phyloP scores from a whole-genome alignment of 768 basidiomycete genomes.

The Cystobasidium onofrii region DNA sequence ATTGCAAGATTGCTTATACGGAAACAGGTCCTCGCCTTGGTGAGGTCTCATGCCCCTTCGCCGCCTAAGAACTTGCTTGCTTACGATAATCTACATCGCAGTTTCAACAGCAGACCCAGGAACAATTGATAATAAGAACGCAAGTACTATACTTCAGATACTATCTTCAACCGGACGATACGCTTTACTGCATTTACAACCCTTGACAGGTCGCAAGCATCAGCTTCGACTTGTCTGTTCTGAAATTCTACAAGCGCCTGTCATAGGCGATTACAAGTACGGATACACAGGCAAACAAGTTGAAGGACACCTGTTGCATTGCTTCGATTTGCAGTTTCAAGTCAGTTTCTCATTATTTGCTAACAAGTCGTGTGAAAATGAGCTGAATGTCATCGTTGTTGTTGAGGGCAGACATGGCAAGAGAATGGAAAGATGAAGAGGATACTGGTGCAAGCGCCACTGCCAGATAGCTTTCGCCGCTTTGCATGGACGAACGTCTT shows the following conservation, averaged over 20 bases:
- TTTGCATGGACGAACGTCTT: not conserved
- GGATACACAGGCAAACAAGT: slow-evolving; percentile 13
- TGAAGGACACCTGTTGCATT: slow-evolving; percentile 22
- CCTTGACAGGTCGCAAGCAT: slow-evolving; percentile 18
- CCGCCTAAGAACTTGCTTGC: not conserved
- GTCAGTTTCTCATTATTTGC: no score
- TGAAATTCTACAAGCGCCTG: not conserved
- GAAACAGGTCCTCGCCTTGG: not conserved
- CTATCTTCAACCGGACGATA: not conserved
- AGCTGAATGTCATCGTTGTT: no score
- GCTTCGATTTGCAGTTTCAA: not conserved
- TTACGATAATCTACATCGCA: no score
- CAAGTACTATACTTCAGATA: not conserved
- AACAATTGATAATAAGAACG: not conserved
- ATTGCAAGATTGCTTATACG: not conserved
- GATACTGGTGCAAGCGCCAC: not conserved
- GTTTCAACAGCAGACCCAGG: no score
- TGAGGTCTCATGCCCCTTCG: not conserved
- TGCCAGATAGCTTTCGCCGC: not conserved
- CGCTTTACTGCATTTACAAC: not conserved
- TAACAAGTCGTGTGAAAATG: no score
- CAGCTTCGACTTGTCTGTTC: slow-evolving; percentile 15
- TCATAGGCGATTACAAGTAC: slow-evolving; percentile 26
- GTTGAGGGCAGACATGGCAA: not conserved
- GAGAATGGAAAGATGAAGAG: not conserved